Conservation (phyloP, 2,329 filamentous ascomycete species). For the Colletotrichum kahawae region DNA sequence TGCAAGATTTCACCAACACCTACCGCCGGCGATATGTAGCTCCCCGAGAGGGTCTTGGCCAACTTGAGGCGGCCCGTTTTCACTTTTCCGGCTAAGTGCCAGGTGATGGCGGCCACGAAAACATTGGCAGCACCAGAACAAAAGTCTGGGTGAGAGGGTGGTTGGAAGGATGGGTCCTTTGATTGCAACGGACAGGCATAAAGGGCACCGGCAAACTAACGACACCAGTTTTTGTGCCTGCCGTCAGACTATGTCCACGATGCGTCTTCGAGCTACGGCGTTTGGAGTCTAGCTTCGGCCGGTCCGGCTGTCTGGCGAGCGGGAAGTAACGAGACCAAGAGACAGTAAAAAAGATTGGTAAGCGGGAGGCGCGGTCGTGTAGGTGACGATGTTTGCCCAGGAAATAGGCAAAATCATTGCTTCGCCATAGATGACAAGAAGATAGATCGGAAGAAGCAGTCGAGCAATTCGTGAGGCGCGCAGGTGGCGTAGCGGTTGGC, state of each 20-base stretch:
- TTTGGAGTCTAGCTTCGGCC: not conserved
- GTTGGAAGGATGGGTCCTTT: not conserved
- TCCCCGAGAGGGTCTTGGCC: constrained; percentile 88
- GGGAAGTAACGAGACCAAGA: not conserved
- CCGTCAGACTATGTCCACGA: not conserved
- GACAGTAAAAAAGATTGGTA: not conserved
- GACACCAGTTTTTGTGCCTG: not conserved
- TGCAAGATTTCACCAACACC: constrained; percentile 96
- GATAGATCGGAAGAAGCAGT: not conserved
- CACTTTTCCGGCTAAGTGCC: constrained; percentile 59
- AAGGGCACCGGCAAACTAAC: not conserved
- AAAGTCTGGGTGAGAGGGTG: not conserved
- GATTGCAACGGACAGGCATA: not conserved
- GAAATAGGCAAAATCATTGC: not conserved
- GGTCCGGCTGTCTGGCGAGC: not conserved
- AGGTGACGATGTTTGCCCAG: not conserved
- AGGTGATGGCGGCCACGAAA: not conserved
- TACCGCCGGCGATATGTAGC: constrained; percentile 94
- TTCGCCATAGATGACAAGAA: not conserved
- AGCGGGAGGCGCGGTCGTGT: not conserved
- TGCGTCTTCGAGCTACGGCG: not conserved
- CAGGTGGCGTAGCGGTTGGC: not conserved
- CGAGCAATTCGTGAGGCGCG: not conserved
- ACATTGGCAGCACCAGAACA: not conserved
- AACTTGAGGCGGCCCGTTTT: constrained; percentile 86